Evolutionary conservation across 352 stramenopile species (phyloP).

Genomic region (Lagenidium sp.): DNA sequence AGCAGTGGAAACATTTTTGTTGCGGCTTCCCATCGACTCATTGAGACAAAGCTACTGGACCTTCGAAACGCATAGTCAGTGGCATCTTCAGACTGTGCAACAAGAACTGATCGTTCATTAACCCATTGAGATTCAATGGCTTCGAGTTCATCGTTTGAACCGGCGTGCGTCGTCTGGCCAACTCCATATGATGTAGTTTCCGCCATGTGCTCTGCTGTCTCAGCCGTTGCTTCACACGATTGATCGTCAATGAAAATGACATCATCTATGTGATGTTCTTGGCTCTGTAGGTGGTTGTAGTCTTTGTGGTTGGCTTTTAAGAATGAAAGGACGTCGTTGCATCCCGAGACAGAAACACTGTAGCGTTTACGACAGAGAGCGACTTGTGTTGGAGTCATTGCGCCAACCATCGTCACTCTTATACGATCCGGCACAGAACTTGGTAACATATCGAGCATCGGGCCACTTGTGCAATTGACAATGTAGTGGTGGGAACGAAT

Average conservation of each 20-base stretch:
- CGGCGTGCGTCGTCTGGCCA: not conserved
- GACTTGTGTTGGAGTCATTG: not conserved
- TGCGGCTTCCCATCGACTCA: not conserved
- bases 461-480: slow-evolving; percentile 1
- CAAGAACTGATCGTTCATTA: not conserved
- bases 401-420: not conserved
- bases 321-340: not conserved
- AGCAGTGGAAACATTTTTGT: not conserved
- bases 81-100: not conserved
- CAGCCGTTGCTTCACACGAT: too few species aligned
- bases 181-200: slow-evolving; percentile 1
- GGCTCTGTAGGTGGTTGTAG: not conserved
- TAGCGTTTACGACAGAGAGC: not conserved
- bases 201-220: too few species aligned
- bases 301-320: not conserved
- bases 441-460: not conserved
- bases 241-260: too few species aligned
- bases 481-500: slow-evolving; percentile 4
- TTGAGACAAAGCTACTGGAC: not conserved
- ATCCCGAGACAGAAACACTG: not conserved
- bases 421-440: not conserved
- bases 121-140: not conserved
- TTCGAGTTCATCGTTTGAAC: not conserved
- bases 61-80: slow-evolving; percentile 1
- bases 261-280: too few species aligned